Base-by-base conservation (phyloP, 768 basidiomycete genomes). In the Hericium coralloides region DNA sequence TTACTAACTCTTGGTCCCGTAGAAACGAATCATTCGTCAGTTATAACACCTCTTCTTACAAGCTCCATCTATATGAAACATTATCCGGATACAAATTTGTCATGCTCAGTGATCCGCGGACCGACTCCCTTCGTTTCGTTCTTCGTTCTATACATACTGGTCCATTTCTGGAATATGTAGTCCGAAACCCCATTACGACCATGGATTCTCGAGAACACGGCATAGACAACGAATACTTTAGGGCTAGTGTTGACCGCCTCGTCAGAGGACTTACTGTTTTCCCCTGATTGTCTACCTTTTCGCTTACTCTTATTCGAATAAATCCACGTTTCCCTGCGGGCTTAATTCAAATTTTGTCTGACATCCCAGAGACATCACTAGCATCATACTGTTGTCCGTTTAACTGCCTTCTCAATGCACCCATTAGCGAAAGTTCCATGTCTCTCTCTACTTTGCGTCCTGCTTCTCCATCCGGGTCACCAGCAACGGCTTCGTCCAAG, bases 61-160 rank as follows among this genome's bases (percentile, higher is more conserved):
- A 87, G 68, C 79, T 98, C 9, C 95, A 98, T 71, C 75, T 95
- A 55, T 95, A 86, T 72, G 93, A 95, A 69, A 94, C 97, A 0
- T 63, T 85, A 3, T 91, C 94, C 3, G 89, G 92, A 14, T 97
- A 92, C 82, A 94, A 93, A 68, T 95, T 99, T 72, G 79, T 98
- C 66, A 91, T 98, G 77, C 82, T 98, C 62, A 90, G 86, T 60
- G 93, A 97, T 66, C 89, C 92, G 1, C 79, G 78, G 55, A 76
- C 88, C 38, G 95, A 98, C 59, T 88, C 89, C 2, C 75, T 95
- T 49, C 85, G 89, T 17, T 84, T 85, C 64, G 76, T 92, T 54
- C 73, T 98, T 39, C 83, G 88, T n/a, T 89, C 92, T 67, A 82
- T 98, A 61, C 95, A 98, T 70, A 78, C 81, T n/a, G 93, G 92